A percentile compares a stretch with the other conserved stretches of the same genome.
Conservation (phyloP, 805 yeast species). For the Vanderwaltozyma polyspora region DNA sequence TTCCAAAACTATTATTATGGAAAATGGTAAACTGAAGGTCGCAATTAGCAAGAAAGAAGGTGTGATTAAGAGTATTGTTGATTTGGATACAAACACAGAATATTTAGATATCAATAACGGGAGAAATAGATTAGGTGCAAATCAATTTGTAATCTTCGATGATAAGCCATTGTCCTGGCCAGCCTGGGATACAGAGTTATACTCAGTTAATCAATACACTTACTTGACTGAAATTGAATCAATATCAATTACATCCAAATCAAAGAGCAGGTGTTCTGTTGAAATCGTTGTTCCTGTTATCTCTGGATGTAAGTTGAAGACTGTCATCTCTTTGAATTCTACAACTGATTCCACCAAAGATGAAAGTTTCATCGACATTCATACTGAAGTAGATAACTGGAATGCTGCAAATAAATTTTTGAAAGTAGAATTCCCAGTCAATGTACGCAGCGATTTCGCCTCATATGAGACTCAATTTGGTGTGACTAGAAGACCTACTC, state of each 20-base stretch:
- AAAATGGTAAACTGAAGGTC: slow-evolving; percentile 53
- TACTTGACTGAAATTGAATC: slow-evolving; percentile 31
- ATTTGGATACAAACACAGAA: slow-evolving; percentile 48
- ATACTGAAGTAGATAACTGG: slow-evolving; percentile 62
- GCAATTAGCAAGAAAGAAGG: slow-evolving; percentile 45
- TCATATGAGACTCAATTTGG: slow-evolving; percentile 94
- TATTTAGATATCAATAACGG: slow-evolving; percentile 50
- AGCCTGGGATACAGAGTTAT: slow-evolving; percentile 97
- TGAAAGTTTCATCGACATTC: slow-evolving; percentile 38
- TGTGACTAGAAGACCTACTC: slow-evolving; percentile 82
- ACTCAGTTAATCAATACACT: slow-evolving; percentile 61
- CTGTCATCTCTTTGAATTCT: slow-evolving; percentile 53
- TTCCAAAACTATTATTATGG: slow-evolving; percentile 36
- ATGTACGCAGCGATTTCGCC: slow-evolving; percentile 63
- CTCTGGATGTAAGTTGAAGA: slow-evolving; percentile 44
- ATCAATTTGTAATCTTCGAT: slow-evolving; percentile 71
- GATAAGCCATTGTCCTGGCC: slow-evolving; percentile 88
- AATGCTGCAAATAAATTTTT: slow-evolving; percentile 76
- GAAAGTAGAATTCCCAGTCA: slow-evolving; percentile 92
- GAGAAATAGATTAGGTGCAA: slow-evolving; percentile 53
- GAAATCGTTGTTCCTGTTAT: slow-evolving; percentile 53
- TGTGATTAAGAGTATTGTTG: slow-evolving; percentile 51
- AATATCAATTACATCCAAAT: slow-evolving; percentile 28
- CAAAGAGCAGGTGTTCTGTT: slow-evolving; percentile 51
- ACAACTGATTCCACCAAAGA: slow-evolving; percentile 31